Conservation (phyloP, 768 basidiomycete genomes). For the Cyclocybe aegerita region DNA sequence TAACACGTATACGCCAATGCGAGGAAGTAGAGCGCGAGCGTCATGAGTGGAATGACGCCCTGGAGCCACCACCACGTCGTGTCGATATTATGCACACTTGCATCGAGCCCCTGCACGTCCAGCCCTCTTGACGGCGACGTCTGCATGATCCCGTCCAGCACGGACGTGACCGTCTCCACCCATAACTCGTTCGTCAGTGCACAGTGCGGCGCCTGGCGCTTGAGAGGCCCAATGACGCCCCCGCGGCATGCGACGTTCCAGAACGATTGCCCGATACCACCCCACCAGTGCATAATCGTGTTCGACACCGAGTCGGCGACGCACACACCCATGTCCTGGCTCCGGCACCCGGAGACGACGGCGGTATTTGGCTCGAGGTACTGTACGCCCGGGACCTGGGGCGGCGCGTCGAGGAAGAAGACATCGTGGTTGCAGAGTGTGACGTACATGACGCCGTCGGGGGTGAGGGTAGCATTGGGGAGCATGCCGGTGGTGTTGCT, state of each 20-base stretch:
- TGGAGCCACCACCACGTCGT: constrained; percentile 17
- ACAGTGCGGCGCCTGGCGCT: constrained; percentile 6
- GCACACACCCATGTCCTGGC: constrained; percentile 6
- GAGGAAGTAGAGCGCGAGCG: constrained; percentile 11
- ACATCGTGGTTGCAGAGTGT: no score
- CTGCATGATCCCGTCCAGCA: constrained; percentile 19
- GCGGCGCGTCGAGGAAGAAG: no score
- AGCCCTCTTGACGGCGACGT: constrained; percentile 8
- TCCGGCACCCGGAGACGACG: constrained; percentile 11
- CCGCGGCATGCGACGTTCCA: constrained; percentile 17
- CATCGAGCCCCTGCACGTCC: constrained; percentile 8
- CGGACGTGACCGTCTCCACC: constrained; percentile 10
- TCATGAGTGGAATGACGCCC: constrained; percentile 11
- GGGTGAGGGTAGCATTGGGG: no score
- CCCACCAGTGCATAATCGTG: constrained; percentile 20
- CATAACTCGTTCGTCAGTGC: constrained; percentile 13
- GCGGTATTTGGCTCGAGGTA: background rate
- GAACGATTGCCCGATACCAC: constrained; percentile 13
- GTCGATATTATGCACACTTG: constrained; percentile 8
- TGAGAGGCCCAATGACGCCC: constrained; percentile 16
- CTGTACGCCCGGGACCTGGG: background rate
- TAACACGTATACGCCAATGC: constrained; percentile 1
- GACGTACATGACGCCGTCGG: no score
- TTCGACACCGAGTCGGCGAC: constrained; percentile 18
- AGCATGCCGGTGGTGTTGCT: no score